Evolutionary conservation across 768 basidiomycete genomes (phyloP).

Genomic region (Hortiboletus campestris): DNA sequence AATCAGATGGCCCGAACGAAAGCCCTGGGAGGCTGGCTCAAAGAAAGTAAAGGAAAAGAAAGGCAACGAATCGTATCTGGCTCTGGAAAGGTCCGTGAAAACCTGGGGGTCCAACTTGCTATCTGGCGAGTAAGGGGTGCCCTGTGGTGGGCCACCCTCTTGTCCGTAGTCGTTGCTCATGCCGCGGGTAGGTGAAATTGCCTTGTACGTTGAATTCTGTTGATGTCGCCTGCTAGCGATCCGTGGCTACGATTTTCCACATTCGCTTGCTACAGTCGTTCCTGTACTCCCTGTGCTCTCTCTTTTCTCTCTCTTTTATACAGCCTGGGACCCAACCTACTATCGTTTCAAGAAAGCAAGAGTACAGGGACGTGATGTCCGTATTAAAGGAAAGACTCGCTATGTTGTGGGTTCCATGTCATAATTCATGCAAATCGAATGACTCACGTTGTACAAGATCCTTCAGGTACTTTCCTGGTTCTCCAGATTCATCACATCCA

Average conservation of each 20-base stretch:
- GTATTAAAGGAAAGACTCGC: constrained; percentile 57
- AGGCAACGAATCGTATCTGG: constrained; percentile 48
- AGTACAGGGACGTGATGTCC: constrained; percentile 69
- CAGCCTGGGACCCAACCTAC: constrained; percentile 86
- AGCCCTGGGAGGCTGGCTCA: constrained; percentile 72
- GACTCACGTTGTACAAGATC: constrained; percentile 38
- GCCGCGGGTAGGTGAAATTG: constrained; percentile 41
- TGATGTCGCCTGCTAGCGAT: constrained; percentile 20
- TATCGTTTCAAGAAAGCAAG: constrained; percentile 54
- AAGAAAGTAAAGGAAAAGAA: constrained; percentile 63
- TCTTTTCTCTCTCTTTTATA: constrained; percentile 69
- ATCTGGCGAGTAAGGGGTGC: constrained; percentile 70
- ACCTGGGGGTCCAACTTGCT: constrained; percentile 47
- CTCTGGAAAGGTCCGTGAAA: constrained; percentile 41
- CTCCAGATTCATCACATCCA: constrained; percentile 50
- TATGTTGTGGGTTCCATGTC: constrained; percentile 54
- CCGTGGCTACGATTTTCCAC: constrained; percentile 21
- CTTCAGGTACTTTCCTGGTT: constrained; percentile 63
- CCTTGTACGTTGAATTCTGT: neutral
- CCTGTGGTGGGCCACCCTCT: constrained; percentile 57
- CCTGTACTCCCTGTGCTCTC: constrained; percentile 50
- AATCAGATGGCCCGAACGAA: constrained; percentile 79
- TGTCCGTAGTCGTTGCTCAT: constrained; percentile 42
- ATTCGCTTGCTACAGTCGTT: constrained; percentile 19
- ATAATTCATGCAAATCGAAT: neutral